Evolutionary conservation across 176 grass and related monocot species (phyloP).

Genomic region (Zoysia pacifica): DNA sequence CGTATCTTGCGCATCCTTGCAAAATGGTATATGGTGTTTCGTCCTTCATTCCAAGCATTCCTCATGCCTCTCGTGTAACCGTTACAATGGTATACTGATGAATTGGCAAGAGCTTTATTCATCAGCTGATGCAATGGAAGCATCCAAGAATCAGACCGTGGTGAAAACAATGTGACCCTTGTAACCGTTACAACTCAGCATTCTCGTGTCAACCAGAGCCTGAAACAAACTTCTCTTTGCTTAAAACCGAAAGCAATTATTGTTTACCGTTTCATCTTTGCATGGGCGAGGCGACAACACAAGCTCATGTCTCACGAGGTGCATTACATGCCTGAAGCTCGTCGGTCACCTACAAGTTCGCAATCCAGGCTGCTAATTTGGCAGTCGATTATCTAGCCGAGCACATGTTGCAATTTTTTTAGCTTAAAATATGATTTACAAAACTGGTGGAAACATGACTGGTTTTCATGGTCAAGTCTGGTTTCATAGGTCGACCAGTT

Average conservation of each 20-base stretch:
- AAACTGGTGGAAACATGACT: no score
- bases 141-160: background rate
- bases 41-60: no score
- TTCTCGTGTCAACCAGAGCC: background rate
- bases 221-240: background rate
- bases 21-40: no score
- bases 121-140: no score
- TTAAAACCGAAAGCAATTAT: background rate
- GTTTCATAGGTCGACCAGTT: no score
- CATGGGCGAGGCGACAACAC: no score
- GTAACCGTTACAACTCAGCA: background rate
- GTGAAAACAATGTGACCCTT: background rate
- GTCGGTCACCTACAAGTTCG: background rate
- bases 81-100: no score
- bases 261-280: background rate
- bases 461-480: no score
- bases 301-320: background rate
- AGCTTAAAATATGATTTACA: no score
- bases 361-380: background rate
- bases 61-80: no score
- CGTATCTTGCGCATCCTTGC: no score
- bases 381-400: background rate
- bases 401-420: background rate
- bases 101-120: no score
- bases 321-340: background rate